Evolutionary conservation across 345 rosid genomes (phyloP).

Genomic region (Aurinia saxatilis): DNA sequence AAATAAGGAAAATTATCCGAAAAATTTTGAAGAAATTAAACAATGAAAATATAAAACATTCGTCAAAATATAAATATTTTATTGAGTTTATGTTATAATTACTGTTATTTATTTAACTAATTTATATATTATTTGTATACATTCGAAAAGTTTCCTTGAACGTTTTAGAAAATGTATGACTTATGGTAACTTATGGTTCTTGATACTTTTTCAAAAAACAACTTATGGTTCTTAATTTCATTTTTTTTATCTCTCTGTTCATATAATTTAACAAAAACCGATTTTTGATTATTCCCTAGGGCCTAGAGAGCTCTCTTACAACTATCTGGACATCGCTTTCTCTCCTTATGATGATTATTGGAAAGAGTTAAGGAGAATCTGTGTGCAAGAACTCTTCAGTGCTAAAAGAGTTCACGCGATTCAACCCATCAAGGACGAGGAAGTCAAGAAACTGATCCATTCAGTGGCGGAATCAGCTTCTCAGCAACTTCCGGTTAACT

Average conservation of each 20-base stretch:
- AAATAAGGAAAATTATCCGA: no score
- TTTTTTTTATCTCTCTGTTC: background rate
- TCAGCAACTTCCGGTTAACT: background rate
- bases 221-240: background rate
- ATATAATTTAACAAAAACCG: no score
- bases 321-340: background rate
- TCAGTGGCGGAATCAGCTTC: constrained; percentile 14
- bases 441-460: constrained; percentile 13
- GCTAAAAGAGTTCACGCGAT: background rate
- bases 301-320: constrained; percentile 17
- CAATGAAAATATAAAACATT: no score
- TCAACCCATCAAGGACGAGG: constrained; percentile 18
- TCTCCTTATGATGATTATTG: background rate
- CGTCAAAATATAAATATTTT: no score
- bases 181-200: no score
- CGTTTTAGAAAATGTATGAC: no score
- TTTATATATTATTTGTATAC: no score
- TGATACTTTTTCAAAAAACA: no score
- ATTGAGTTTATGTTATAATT: no score
- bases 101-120: no score
- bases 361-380: constrained; percentile 14
- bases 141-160: no score
- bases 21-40: no score
- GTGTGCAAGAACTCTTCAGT: constrained; percentile 17
- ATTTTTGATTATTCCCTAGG: background rate